Evolutionary conservation across 108 stramenopile genomes (phyloP).

Genomic region (Stephanodiscus minutulus): DNA sequence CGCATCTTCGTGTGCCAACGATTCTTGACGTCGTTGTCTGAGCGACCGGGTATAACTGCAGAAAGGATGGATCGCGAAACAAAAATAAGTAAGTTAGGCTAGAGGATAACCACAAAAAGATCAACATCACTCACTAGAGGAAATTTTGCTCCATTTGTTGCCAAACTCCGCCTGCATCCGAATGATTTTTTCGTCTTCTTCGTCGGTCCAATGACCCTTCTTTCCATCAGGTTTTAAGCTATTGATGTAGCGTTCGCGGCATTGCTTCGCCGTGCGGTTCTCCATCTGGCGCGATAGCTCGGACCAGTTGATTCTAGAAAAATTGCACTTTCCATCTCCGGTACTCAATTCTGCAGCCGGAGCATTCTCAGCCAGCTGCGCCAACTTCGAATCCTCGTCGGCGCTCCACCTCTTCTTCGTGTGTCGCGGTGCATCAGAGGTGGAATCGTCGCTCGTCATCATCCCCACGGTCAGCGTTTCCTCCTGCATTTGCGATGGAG

Average conservation of each 20-base stretch:
- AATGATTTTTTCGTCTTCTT: slow-evolving; percentile 64
- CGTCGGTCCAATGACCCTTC: slow-evolving; percentile 66
- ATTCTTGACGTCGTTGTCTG: slow-evolving; percentile 33
- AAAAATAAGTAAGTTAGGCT: no score
- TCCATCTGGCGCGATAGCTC: neutral
- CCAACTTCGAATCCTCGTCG: slow-evolving; percentile 13
- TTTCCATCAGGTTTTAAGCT: slow-evolving; percentile 77
- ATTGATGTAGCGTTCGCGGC: slow-evolving; percentile 84
- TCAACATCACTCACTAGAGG: slow-evolving; percentile 20
- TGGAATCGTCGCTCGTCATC: no score
- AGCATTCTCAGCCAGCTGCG: slow-evolving; percentile 8
- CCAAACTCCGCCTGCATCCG: slow-evolving; percentile 52
- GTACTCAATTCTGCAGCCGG: neutral
- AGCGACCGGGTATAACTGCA: slow-evolving; percentile 10
- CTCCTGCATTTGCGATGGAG: no score
- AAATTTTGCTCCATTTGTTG: slow-evolving; percentile 72
- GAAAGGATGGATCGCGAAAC: no score
- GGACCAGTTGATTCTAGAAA: slow-evolving; percentile 2
- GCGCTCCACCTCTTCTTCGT: slow-evolving; percentile 1
- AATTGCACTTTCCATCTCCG: no score
- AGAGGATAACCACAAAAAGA: neutral
- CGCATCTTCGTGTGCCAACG: slow-evolving; percentile 18
- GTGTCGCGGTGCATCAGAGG: neutral
- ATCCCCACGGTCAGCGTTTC: no score
- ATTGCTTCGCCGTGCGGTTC: slow-evolving; percentile 22